A percentile compares a stretch with the other conserved stretches of the same genome.
phyloP scores from a whole-genome alignment of 1,284 basidiomycete genomes.

The Earliella scabrosa region DNA sequence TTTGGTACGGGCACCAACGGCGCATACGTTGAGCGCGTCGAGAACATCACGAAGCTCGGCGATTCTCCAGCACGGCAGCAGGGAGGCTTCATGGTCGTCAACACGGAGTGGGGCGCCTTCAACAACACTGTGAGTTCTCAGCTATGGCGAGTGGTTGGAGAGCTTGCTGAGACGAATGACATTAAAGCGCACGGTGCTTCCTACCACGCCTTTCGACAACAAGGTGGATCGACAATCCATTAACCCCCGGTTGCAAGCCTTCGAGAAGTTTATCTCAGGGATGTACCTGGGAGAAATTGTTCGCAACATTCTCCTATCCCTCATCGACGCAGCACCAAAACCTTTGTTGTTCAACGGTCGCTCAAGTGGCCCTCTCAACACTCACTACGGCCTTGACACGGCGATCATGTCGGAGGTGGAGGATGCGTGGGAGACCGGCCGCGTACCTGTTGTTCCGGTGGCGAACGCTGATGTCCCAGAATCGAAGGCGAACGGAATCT shows the following conservation, averaged over 20 bases:
- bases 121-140: conserved; percentile 72
- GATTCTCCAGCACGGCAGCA: conserved; percentile 59
- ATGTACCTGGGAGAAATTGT: conserved; percentile 98
- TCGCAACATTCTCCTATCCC: conserved; percentile 83
- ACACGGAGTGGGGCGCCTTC: conserved; percentile 98
- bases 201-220: conserved; percentile 93
- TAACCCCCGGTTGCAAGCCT: conserved; percentile 92
- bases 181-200: conserved; percentile 79
- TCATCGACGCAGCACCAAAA: conserved; percentile 81
- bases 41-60: conserved; percentile 84
- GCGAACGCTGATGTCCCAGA: conserved; percentile 7
- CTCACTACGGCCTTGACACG: conserved; percentile 93
- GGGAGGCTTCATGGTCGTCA: conserved; percentile 90
- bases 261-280: conserved; percentile 98
- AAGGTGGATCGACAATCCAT: conserved; percentile 92
- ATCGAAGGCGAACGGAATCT: conserved; percentile 21
- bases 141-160: neutral
- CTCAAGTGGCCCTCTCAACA: conserved; percentile 76
- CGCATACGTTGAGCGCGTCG: conserved; percentile 90
- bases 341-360: conserved; percentile 82
- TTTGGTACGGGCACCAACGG: conserved; percentile 99
- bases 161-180: neutral
- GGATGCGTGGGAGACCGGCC: conserved; percentile 62
- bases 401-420: conserved; percentile 92
- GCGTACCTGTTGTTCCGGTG: conserved; percentile 22